Percentiles rank a stretch among this genome's conserved stretches.
These are phyloP conservation scores for Nitzschia putrida DNA, from an alignment of 108 stramenopile species.

Conservation along the genomic window DNA sequence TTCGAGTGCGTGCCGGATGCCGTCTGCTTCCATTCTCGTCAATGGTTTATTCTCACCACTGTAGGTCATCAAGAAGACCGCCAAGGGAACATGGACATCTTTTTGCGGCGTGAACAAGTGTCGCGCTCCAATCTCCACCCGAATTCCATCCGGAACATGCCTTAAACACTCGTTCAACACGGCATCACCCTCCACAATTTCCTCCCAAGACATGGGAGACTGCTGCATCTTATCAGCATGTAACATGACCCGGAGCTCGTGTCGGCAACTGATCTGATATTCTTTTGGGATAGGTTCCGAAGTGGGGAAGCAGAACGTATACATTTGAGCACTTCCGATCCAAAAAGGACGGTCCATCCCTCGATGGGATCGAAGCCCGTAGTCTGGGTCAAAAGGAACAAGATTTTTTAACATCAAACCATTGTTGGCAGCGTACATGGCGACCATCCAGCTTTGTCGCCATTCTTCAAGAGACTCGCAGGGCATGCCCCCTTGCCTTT, in stretches of 20 bases:
- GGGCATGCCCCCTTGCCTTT: slow-evolving; percentile 71
- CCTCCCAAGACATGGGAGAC: slow-evolving; percentile 32
- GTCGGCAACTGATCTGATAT: slow-evolving; percentile 76
- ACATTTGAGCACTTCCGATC: slow-evolving; percentile 58
- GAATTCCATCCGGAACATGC: slow-evolving; percentile 62
- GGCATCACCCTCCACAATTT: slow-evolving; percentile 58
- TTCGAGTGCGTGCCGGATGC: slow-evolving; percentile 59
- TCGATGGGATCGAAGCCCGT: slow-evolving; percentile 70
- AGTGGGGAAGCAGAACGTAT: slow-evolving; percentile 55
- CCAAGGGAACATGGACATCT: slow-evolving; percentile 28
- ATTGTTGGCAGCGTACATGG: slow-evolving; percentile 62
- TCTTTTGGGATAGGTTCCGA: slow-evolving; percentile 34
- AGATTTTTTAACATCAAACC: slow-evolving; percentile 58
- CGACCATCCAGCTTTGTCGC: slow-evolving; percentile 74
- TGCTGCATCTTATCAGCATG: slow-evolving; percentile 38
- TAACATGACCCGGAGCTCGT: slow-evolving; percentile 70
- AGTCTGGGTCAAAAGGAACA: slow-evolving; percentile 49
- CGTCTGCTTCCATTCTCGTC: slow-evolving; percentile 57
- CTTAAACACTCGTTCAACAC: slow-evolving; percentile 48
- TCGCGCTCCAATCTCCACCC: slow-evolving; percentile 64
- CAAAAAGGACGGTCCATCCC: slow-evolving; percentile 74
- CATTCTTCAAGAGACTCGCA: slow-evolving; percentile 54
- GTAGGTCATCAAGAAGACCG: slow-evolving; percentile 74
- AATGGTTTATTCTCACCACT: slow-evolving; percentile 60
- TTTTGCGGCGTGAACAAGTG: slow-evolving; percentile 35